Conservation (phyloP, 768 basidiomycete genomes). For the Suillus subluteus region DNA sequence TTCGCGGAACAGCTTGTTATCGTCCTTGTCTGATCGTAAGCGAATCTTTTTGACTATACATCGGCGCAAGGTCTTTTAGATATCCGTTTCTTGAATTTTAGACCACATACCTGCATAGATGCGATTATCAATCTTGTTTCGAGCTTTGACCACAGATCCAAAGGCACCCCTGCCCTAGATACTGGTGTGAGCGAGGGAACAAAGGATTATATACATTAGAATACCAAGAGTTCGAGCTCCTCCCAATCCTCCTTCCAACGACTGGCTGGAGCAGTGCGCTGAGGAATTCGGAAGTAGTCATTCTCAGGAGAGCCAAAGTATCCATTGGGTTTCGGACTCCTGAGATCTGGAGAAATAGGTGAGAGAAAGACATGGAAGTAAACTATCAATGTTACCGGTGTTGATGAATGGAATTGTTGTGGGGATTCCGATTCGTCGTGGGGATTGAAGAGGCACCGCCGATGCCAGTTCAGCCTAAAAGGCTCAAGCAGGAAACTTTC, state of each 20-base stretch:
- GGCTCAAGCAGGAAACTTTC: conserved; percentile 58
- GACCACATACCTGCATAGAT: conserved; percentile 73
- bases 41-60: conserved; percentile 84
- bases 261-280: conserved; percentile 57
- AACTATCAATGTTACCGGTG: not conserved
- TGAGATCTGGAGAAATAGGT: not conserved
- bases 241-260: conserved; percentile 96
- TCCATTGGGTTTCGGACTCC: conserved; percentile 50
- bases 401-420: not conserved
- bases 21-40: conserved; percentile 75
- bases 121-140: conserved; percentile 83
- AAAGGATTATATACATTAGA: conserved; percentile 20
- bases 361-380: not conserved
- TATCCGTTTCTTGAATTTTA: not conserved
- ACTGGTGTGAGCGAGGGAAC: conserved; percentile 1
- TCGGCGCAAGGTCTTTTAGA: conserved; percentile 7
- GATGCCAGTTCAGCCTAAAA: conserved; percentile 63
- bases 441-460: conserved; percentile 36
- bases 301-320: conserved; percentile 62
- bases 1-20: conserved; percentile 88
- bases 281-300: conserved; percentile 55
- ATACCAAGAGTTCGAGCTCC: conserved; percentile 82
- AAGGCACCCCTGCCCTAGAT: conserved; percentile 84
- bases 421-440: conserved; percentile 14
- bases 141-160: conserved; percentile 93